Evolutionary conservation across 345 rosid genomes (phyloP).

Genomic region (Arabis alpina): DNA sequence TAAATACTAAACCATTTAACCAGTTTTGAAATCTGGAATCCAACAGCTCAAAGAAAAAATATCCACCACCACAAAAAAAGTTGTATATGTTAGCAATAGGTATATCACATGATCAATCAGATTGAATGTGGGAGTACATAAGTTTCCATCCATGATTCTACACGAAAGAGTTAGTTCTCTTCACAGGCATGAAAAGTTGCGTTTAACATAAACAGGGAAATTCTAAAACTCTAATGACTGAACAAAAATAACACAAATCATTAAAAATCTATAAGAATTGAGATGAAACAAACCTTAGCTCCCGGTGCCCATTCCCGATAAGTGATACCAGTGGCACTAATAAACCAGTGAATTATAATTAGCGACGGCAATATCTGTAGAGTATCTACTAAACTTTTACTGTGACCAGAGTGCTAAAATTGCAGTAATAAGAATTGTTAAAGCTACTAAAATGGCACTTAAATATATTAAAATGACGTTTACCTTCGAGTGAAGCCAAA

Average conservation of each 20-base stretch:
- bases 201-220: not conserved
- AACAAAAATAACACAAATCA: not conserved
- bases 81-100: conserved; percentile 14
- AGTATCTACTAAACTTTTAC: conserved; percentile 28
- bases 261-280: not conserved
- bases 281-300: conserved; percentile 75
- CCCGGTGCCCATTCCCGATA: conserved; percentile 99
- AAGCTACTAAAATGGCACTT: not conserved
- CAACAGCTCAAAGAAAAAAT: not conserved
- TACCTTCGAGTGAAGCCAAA: conserved; percentile 89
- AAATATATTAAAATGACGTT: not conserved
- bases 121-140: conserved; percentile 6
- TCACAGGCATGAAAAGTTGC: conserved; percentile 5
- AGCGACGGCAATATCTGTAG: conserved; percentile 41
- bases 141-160: conserved; percentile 2
- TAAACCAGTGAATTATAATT: conserved; percentile 48
- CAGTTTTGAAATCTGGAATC: conserved; percentile 15
- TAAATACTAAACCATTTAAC: conserved; percentile 25
- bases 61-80: not conserved
- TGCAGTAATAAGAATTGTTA: conserved; percentile 1
- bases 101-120: conserved; percentile 22
- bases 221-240: conserved; percentile 10
- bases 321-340: conserved; percentile 84
- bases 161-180: conserved; percentile 10
- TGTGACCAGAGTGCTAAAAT: conserved; percentile 1